Percentiles rank a stretch among this genome's conserved stretches.
These are phyloP conservation scores for Gyrodon lividus DNA, from an alignment of 768 basidiomycete species.

Conservation along the genomic window DNA sequence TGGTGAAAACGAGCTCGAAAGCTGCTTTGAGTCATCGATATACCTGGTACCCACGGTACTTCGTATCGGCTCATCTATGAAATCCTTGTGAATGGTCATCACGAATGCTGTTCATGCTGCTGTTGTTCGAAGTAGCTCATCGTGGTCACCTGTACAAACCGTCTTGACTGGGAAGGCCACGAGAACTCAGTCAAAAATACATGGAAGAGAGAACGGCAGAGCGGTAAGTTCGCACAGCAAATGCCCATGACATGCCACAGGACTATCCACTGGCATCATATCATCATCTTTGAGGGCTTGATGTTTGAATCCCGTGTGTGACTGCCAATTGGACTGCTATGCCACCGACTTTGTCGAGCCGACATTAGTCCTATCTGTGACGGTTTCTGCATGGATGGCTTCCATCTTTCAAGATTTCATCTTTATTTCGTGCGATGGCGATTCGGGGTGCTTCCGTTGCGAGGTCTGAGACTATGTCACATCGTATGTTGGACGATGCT, in stretches of 20 bases:
- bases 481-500: neutral
- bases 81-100: conserved; percentile 10
- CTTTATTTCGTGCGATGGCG: neutral
- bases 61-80: conserved; percentile 28
- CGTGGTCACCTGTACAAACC: neutral
- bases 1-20: conserved; percentile 30
- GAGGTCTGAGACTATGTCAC: neutral
- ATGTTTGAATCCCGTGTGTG: neutral
- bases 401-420: neutral
- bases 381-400: neutral
- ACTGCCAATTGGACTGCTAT: neutral
- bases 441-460: neutral
- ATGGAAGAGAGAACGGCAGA: neutral
- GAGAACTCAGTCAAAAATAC: neutral
- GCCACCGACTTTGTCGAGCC: neutral
- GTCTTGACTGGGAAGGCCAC: neutral
- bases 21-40: conserved; percentile 6
- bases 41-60: conserved; percentile 24
- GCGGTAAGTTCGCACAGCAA: neutral
- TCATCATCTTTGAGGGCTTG: neutral
- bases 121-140: neutral
- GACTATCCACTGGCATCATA: neutral
- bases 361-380: neutral
- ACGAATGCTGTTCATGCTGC: neutral
- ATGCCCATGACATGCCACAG: neutral